Conservation (phyloP, 2,329 filamentous ascomycete genomes). For the Aspergillus eucalypticola region DNA sequence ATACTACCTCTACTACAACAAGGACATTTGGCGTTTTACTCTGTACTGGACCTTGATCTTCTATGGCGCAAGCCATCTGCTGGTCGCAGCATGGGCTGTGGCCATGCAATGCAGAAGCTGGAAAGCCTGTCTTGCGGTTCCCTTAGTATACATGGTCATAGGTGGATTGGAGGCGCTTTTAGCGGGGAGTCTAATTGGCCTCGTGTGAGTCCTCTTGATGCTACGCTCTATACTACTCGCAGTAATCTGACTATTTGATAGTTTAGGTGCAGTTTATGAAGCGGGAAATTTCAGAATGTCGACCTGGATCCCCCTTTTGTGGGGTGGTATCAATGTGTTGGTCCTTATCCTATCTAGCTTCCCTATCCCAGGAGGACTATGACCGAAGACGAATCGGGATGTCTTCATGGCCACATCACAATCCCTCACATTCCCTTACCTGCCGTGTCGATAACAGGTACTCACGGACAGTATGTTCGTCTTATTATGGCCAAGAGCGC, state of each 20-base stretch:
- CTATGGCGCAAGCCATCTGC: slow-evolving; percentile 72
- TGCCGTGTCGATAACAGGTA: background rate
- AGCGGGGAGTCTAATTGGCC: slow-evolving; percentile 76
- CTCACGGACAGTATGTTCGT: background rate
- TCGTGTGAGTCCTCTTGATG: slow-evolving; percentile 61
- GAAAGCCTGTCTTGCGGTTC: slow-evolving; percentile 66
- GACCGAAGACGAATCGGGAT: slow-evolving; percentile 29
- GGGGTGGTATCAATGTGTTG: slow-evolving; percentile 81
- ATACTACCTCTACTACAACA: slow-evolving; percentile 69
- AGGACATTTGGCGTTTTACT: slow-evolving; percentile 85
- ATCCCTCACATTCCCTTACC: background rate
- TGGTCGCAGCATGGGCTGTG: slow-evolving; percentile 70
- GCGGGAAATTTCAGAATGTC: slow-evolving; percentile 87
- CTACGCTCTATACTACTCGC: slow-evolving; percentile 1
- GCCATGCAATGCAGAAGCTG: slow-evolving; percentile 62
- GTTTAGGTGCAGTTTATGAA: slow-evolving; percentile 76
- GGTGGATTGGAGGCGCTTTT: slow-evolving; percentile 75
- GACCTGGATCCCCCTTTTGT: slow-evolving; percentile 89
- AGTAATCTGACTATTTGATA: slow-evolving; percentile 37
- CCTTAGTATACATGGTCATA: slow-evolving; percentile 68
- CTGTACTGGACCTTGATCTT: slow-evolving; percentile 82
- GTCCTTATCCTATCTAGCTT: slow-evolving; percentile 85
- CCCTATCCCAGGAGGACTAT: slow-evolving; percentile 87
- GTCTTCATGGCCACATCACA: background rate
- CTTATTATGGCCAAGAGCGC: background rate